A percentile compares a stretch with the other conserved stretches of the same genome.
These are phyloP conservation scores for cucumber (Cucumis sativus) DNA, from an alignment of 306 rosid genomes.

Conservation along the genomic window DNA sequence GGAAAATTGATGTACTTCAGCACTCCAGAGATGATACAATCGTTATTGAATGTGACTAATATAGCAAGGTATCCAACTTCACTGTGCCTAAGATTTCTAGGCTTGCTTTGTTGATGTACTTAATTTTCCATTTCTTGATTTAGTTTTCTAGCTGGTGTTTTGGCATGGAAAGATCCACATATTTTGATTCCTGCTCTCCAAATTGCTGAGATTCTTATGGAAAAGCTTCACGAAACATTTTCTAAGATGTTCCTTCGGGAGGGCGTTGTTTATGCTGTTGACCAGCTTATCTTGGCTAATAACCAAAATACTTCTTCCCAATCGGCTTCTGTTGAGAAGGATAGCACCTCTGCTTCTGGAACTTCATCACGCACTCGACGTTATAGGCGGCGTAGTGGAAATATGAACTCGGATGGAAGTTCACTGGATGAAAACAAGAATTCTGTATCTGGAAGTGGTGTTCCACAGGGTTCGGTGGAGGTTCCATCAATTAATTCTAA, in stretches of 20 bases:
- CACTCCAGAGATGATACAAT: conserved; percentile 87
- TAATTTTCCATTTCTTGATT: conserved; percentile 14
- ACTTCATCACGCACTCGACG: conserved; percentile 78
- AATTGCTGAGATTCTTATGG: conserved; percentile 96
- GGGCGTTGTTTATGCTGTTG: conserved; percentile 97
- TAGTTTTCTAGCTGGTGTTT: conserved; percentile 93
- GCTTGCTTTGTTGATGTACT: background rate
- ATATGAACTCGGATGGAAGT: conserved; percentile 58
- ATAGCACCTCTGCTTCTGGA: conserved; percentile 51
- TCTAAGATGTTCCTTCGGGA: conserved; percentile 89
- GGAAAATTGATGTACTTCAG: conserved; percentile 97
- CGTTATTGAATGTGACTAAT: conserved; percentile 66
- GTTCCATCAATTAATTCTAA: conserved; percentile 56
- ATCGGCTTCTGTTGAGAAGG: conserved; percentile 61
- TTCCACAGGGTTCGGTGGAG: conserved; percentile 67
- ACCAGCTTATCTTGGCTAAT: conserved; percentile 71
- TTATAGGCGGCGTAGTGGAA: conserved; percentile 66
- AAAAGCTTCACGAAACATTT: conserved; percentile 78
- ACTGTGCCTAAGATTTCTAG: background rate
- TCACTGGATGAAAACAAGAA: conserved; percentile 53
- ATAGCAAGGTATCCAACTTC: conserved; percentile 62
- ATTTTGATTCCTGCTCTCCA: conserved; percentile 87
- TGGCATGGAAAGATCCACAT: conserved; percentile 96
- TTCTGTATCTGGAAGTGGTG: conserved; percentile 30
- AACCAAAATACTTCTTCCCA: conserved; percentile 38